Percentiles rank a stretch among this genome's conserved stretches.
Conservation (phyloP, 768 basidiomycete genomes). For the Glaciozyma martinii region DNA sequence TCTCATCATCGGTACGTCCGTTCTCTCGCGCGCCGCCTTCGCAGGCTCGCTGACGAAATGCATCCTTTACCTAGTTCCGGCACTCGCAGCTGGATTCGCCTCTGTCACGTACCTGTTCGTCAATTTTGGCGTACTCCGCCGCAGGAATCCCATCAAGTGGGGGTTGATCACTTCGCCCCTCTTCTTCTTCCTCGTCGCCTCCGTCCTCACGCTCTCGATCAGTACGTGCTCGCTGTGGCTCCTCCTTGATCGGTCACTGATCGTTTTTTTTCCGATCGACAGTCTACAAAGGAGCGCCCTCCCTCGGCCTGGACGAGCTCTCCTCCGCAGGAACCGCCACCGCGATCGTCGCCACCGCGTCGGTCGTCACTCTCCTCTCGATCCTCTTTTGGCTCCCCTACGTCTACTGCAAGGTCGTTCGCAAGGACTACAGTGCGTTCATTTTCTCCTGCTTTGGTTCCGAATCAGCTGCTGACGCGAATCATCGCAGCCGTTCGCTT, state of each 20-base stretch:
- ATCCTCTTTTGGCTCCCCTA: slow-evolving; percentile 44
- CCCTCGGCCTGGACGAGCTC: slow-evolving; percentile 40
- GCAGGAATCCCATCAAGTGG: slow-evolving; percentile 38
- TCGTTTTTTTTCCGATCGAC: too few relatives aligned
- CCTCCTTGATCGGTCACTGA: too few relatives aligned
- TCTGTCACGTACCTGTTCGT: slow-evolving; percentile 38
- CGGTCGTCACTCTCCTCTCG: slow-evolving; percentile 39
- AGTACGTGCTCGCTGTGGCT: too few relatives aligned
- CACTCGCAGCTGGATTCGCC: slow-evolving; percentile 40
- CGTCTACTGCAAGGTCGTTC: slow-evolving; percentile 41
- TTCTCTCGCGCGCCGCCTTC: too few relatives aligned
- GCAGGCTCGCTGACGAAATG: too few relatives aligned
- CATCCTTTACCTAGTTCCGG: slow-evolving; percentile 27
- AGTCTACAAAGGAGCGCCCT: slow-evolving; percentile 43
- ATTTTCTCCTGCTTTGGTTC: too few relatives aligned
- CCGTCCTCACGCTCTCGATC: slow-evolving; percentile 43
- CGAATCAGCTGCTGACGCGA: neutral
- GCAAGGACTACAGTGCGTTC: slow-evolving; percentile 41
- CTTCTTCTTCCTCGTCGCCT: slow-evolving; percentile 34
- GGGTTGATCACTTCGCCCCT: slow-evolving; percentile 37
- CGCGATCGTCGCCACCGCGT: slow-evolving; percentile 41
- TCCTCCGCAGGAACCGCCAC: slow-evolving; percentile 36
- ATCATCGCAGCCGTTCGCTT: slow-evolving; percentile 36
- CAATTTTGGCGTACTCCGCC: slow-evolving; percentile 40
- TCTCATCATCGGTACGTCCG: slow-evolving; percentile 22